Evolutionary conservation across 371 early-diverging fungal genomes (phyloP).

Genomic region (Mucor ambiguus): DNA sequence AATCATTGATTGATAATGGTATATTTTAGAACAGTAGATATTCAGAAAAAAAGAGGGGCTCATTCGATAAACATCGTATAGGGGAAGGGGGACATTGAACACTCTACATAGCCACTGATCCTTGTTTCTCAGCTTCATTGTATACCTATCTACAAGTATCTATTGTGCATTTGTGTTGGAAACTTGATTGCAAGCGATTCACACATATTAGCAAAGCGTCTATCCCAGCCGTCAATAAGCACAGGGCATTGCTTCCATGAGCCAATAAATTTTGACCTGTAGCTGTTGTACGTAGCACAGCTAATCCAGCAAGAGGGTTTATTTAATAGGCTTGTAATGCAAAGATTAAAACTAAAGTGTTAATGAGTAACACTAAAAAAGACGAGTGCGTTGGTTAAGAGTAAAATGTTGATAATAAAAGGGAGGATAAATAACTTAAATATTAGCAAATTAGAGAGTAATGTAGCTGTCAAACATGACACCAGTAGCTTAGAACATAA

Average conservation of each 20-base stretch:
- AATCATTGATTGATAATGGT: background rate
- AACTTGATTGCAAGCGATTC: background rate
- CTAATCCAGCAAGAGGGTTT: background rate
- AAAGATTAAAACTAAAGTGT: background rate
- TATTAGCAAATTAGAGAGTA: background rate
- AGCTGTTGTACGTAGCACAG: background rate
- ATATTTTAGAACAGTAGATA: background rate
- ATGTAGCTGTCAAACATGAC: background rate
- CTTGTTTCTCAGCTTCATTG: too few relatives aligned
- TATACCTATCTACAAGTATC: too few relatives aligned
- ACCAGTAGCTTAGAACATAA: constrained; percentile 1
- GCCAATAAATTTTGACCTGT: too few relatives aligned
- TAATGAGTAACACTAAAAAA: background rate
- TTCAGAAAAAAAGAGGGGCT: background rate
- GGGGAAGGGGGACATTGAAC: background rate
- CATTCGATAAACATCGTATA: background rate
- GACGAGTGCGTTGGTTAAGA: background rate
- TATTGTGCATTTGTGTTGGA: too few relatives aligned
- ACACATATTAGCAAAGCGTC: too few relatives aligned
- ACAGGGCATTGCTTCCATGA: too few relatives aligned
- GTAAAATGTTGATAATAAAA: background rate
- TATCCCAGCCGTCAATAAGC: too few relatives aligned
- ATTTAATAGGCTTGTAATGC: background rate
- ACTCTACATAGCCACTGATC: background rate
- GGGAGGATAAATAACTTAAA: background rate